A percentile compares a stretch with the other conserved stretches of the same genome.
These are phyloP conservation scores for Solanum aculeatissimum DNA, from an alignment of 305 asterid genomes.

Conservation along the genomic window DNA sequence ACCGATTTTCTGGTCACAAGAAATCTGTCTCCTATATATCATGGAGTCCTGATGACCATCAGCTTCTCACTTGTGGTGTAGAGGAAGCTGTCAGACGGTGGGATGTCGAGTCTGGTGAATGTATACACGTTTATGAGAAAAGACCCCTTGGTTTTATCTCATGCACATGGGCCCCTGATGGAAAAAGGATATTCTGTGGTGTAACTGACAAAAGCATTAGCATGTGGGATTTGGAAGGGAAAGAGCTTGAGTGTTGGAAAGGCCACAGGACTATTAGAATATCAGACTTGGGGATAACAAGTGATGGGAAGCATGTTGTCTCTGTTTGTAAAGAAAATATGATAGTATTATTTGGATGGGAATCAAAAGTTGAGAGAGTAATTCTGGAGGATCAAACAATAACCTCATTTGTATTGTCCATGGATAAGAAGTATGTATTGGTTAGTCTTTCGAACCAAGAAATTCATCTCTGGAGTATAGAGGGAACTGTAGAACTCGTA, in stretches of 20 bases:
- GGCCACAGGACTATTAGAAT: conserved; percentile 49
- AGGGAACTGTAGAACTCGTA: conserved; percentile 29
- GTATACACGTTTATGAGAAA: conserved; percentile 49
- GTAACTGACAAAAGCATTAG: conserved; percentile 59
- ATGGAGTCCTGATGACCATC: conserved; percentile 69
- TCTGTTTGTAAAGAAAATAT: conserved; percentile 50
- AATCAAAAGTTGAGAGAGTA: conserved; percentile 41
- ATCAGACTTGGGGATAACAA: conserved; percentile 51
- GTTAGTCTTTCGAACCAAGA: conserved; percentile 59
- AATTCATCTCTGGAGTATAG: conserved; percentile 73
- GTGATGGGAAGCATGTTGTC: conserved; percentile 54
- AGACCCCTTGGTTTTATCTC: conserved; percentile 56
- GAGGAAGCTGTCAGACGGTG: conserved; percentile 72
- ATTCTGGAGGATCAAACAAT: conserved; percentile 64
- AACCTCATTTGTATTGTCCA: conserved; percentile 62
- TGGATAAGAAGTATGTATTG: conserved; percentile 55
- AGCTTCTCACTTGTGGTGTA: conserved; percentile 76
- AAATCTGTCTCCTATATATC: conserved; percentile 58
- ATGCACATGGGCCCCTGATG: conserved; percentile 79
- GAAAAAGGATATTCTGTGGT: conserved; percentile 52
- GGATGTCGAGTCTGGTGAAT: conserved; percentile 62
- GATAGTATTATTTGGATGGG: conserved; percentile 51
- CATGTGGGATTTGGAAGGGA: conserved; percentile 85
- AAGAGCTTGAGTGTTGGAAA: conserved; percentile 57
- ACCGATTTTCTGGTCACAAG: conserved; percentile 43